Percentiles rank a stretch among this genome's conserved stretches.
These are phyloP conservation scores for Ziziphus jujuba DNA, from an alignment of 306 rosid species.

Conservation along the genomic window DNA sequence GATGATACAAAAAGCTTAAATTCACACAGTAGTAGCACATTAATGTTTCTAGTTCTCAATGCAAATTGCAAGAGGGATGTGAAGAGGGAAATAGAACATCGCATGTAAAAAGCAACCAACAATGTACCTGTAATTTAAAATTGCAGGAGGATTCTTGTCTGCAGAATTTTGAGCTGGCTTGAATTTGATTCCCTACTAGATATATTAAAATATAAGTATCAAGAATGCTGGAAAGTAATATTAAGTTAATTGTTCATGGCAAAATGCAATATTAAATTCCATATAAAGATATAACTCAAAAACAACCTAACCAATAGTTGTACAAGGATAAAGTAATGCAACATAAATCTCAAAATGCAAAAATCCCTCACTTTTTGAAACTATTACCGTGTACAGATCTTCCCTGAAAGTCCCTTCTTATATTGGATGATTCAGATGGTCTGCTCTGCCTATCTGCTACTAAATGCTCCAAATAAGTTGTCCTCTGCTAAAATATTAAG, in stretches of 20 bases:
- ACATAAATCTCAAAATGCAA: constrained; percentile 7
- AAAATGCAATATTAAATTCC: background rate
- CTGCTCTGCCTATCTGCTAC: constrained; percentile 47
- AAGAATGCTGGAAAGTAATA: background rate
- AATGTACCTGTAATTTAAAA: constrained; percentile 64
- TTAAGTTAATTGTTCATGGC: no score
- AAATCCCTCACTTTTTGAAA: constrained; percentile 12
- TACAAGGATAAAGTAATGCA: background rate
- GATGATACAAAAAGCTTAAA: background rate
- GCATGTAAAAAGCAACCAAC: constrained; percentile 19
- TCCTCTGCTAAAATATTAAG: constrained; percentile 46
- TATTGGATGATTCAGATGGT: constrained; percentile 30
- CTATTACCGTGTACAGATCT: constrained; percentile 47
- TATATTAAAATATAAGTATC: constrained; percentile 1
- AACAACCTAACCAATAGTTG: constrained; percentile 3
- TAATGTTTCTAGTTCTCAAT: background rate
- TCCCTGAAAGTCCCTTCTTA: constrained; percentile 32
- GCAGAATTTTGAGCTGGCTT: constrained; percentile 12
- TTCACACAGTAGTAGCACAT: background rate
- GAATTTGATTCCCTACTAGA: constrained; percentile 40
- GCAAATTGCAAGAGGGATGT: background rate
- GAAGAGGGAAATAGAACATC: background rate
- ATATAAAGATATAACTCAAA: background rate
- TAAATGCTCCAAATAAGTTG: constrained; percentile 54
- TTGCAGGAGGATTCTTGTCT: constrained; percentile 47